These are phyloP conservation scores for Tricholomella constricta DNA, from an alignment of 768 basidiomycete genomes.

Conservation along the genomic window DNA sequence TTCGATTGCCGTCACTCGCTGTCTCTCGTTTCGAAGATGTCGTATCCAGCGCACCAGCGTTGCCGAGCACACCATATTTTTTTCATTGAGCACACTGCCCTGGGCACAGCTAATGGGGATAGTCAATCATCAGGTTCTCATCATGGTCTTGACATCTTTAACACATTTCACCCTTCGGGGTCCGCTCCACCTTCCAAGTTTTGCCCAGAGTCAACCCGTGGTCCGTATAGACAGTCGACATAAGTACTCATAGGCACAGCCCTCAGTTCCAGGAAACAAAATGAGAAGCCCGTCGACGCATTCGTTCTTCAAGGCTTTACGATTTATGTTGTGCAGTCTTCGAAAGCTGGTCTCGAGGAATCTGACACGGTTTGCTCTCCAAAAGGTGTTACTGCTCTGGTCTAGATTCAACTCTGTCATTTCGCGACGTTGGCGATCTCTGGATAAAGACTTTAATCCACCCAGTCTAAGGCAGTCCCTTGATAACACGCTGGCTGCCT, in stretches of 20 bases:
- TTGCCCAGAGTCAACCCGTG: not conserved
- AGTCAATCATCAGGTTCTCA: not conserved
- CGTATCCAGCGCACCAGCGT: too few species aligned
- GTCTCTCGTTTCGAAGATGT: too few species aligned
- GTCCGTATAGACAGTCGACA: not conserved
- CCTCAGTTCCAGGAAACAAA: not conserved
- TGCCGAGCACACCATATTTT: too few species aligned
- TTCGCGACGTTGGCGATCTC: not conserved
- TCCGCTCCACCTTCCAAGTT: not conserved
- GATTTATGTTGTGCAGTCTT: constrained; percentile 6
- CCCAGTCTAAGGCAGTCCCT: not conserved
- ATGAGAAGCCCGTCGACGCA: not conserved
- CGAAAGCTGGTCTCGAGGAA: constrained; percentile 7
- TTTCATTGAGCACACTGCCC: too few species aligned
- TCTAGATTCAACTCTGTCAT: not conserved
- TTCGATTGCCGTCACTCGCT: too few species aligned
- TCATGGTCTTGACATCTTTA: not conserved
- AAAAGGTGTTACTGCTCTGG: constrained; percentile 3
- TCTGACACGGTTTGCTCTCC: constrained; percentile 3
- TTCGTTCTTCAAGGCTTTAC: not conserved
- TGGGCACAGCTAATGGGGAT: too few species aligned
- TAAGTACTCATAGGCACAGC: not conserved
- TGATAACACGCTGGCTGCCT: not conserved
- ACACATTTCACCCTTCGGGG: not conserved
- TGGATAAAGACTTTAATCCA: not conserved